Evolutionary conservation across 345 rosid species (phyloP), one percentile per base, ranked within the genome.

Genomic region (Pistacia integerrima): DNA sequence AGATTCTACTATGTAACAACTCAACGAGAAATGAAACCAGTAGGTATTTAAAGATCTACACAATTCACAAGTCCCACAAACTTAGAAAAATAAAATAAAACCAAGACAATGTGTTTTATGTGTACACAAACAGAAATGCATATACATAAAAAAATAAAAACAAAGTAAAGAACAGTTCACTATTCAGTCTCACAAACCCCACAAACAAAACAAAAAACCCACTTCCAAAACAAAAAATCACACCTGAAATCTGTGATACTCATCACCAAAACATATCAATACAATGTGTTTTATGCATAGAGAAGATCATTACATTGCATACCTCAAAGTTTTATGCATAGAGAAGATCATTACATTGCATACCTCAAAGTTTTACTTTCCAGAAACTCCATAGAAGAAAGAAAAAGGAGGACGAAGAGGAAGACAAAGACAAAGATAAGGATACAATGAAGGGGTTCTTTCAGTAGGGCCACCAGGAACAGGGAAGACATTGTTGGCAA

Each of bases 381-480:
- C 44, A 38, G 44, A 62, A 30, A 33, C 59, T 3, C 30, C n/a
- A 16, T 1, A 18, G 64, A 4, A 38, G 54, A 7, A 35, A 11
- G 56, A 28, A 44, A 41, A 41, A 41, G 61, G 17, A 28, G 60
- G 6, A 28, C 33, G 28, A 25, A 72, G 36, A 25, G 25, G 60
- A 22, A 22, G 44, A 38, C 7, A 7, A 38, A 38, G 4, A 38
- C 44, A 38, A 38, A 38, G 44, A 36, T 4, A 36, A 36, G 38
- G 22, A 22, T 22, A 38, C 44, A 38, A 38, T 38, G 44, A 85
- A 79, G 93, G 93, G 0, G 88, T 90, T 48, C 88, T 91, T 13
- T 69, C 90, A 67, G 81, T 86, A 4, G 94, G 98, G 52, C 91
- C 94, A 5, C 96, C 91, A 0, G 93, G 94, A 74, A 93, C 94